Evolutionary conservation across 108 stramenopile genomes (phyloP), one percentile per base, ranked within the genome.

Genomic region (Fistulifera pelliculosa): DNA sequence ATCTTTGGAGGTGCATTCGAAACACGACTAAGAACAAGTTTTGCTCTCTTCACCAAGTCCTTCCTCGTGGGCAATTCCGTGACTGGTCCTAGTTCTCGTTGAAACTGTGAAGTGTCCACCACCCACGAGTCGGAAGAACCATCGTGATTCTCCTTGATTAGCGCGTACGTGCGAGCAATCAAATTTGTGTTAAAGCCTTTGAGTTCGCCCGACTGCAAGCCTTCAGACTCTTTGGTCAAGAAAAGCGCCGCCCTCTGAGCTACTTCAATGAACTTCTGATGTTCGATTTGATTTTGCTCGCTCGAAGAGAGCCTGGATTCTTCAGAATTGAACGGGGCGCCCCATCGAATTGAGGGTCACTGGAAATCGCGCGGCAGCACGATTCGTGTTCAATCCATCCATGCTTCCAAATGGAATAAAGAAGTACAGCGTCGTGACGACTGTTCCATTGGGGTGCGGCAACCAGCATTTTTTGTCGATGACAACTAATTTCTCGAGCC

Each of bases 391-490:
- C 90, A 38, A 85, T 59, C 83, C 83, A 92, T 17, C 90, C 90
- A 61, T 92, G 90, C 62, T 87, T 83, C 0, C 57, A 64, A 22
- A 81, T 74, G 15, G 85, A 81, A 15, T 61, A 58, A 50, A 87
- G 53, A 42, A 92, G 61, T 16, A 82, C 56, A 13, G 80, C 79
- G 71, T 92, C 90, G 58, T 87, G 86, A 2, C 60, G 27, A 11
- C 47, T 39, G 7, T 75, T 81, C 90, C 90, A 92, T 39, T 65
- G 43, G 15, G 83, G 77, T 92, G 86, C n/a, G 90, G 90, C 31
- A 74, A 57, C 4, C 68, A 43, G 15, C 66, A 45, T 31, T 59
- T 38, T 19, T 39, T 55, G 12, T 79, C 72, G 22, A 68, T 43
- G 15, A 25, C 22, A 10, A 69, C 38, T 1, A 19, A 38, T 21